These are phyloP conservation scores for Apiotrichum porosum DNA, from an alignment of 1,284 basidiomycete genomes.

Conservation along the genomic window DNA sequence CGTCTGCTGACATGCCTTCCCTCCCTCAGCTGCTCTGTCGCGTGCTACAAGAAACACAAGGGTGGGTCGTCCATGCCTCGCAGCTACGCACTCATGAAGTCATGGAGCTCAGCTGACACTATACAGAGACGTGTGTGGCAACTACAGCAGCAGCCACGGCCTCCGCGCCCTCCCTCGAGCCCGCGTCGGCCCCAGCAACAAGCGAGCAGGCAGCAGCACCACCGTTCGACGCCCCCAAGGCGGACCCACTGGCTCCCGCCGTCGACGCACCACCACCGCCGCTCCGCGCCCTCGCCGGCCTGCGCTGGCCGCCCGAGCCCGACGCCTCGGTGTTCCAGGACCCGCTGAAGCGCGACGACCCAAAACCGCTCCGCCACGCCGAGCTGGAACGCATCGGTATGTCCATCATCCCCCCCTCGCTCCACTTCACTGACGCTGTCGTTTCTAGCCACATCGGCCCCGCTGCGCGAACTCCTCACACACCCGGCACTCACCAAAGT, in stretches of 20 bases:
- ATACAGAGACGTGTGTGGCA: constrained; percentile 1
- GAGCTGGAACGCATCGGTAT: constrained; percentile 44
- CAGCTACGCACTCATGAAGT: too few relatives aligned
- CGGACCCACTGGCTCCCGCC: too few relatives aligned
- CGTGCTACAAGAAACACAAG: constrained; percentile 46
- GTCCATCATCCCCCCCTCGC: constrained; percentile 8
- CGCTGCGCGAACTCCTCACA: constrained; percentile 34
- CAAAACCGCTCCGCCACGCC: constrained; percentile 40
- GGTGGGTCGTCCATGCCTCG: constrained; percentile 25
- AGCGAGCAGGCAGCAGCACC: constrained; percentile 3
- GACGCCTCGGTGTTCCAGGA: constrained; percentile 40
- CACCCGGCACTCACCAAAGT: constrained; percentile 28
- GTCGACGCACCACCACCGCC: neutral
- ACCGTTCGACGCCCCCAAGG: neutral
- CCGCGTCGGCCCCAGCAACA: neutral
- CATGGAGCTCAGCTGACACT: neutral
- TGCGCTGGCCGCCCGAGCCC: constrained; percentile 45
- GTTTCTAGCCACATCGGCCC: constrained; percentile 30
- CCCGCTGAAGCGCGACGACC: constrained; percentile 42
- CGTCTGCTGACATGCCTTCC: too few relatives aligned
- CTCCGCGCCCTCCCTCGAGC: constrained; percentile 6
- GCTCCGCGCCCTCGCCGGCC: constrained; percentile 27
- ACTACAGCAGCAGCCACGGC: constrained; percentile 1
- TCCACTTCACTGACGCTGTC: constrained; percentile 4
- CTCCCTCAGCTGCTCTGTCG: constrained; percentile 48